phyloP scores from a whole-genome alignment of 306 rosid species.

The Cajanus cajan region DNA sequence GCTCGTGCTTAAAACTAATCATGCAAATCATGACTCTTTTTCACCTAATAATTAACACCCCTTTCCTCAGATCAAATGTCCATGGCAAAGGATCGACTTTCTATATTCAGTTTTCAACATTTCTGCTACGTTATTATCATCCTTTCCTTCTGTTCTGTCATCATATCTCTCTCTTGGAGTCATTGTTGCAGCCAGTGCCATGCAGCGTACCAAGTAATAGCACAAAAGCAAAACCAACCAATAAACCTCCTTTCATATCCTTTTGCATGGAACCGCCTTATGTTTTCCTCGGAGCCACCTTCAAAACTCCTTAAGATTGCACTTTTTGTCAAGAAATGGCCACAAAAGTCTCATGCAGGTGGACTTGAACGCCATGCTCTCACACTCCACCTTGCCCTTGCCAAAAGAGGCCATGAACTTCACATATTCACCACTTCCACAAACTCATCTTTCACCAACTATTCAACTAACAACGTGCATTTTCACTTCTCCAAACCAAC shows the following conservation, averaged over 20 bases:
- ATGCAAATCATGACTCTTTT: not conserved
- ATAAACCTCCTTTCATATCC: constrained; percentile 57
- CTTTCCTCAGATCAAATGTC: not conserved
- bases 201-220: constrained; percentile 36
- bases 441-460: constrained; percentile 33
- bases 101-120: constrained; percentile 38
- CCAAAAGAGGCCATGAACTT: constrained; percentile 70
- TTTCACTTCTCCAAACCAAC: constrained; percentile 73
- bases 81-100: constrained; percentile 49
- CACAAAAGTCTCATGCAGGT: constrained; percentile 58
- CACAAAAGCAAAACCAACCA: constrained; percentile 33
- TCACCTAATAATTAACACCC: not conserved
- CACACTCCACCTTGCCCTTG: constrained; percentile 74
- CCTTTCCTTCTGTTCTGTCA: constrained; percentile 41
- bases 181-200: constrained; percentile 40
- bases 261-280: constrained; percentile 61
- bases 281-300: constrained; percentile 48
- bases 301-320: constrained; percentile 57
- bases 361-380: constrained; percentile 81
- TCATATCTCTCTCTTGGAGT: constrained; percentile 50
- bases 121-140: constrained; percentile 36
- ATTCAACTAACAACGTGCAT: constrained; percentile 34
- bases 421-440: constrained; percentile 64
- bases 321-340: constrained; percentile 82
- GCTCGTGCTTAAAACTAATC: not conserved